phyloP scores from a whole-genome alignment of 768 basidiomycete species.

The Macrolepiota fuliginosa region DNA sequence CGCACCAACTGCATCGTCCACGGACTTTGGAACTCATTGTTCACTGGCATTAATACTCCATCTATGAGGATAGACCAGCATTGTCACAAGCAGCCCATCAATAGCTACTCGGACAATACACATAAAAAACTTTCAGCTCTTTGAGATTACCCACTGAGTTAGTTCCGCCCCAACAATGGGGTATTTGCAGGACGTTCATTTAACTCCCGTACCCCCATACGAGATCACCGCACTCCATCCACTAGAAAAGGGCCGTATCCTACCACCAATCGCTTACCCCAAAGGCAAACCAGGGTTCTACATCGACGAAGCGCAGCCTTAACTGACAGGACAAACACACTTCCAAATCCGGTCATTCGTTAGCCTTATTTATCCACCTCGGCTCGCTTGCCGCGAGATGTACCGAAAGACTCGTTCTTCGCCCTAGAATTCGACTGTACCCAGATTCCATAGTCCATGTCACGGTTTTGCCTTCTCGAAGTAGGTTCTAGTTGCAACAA shows the following conservation, averaged over 20 bases:
- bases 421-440: not conserved
- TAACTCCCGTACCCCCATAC: not conserved
- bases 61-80: not conserved
- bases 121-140: not conserved
- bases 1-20: too few relatives aligned
- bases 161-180: not conserved
- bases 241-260: not conserved
- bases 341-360: constrained; percentile 7
- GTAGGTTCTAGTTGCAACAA: too few relatives aligned
- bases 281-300: not conserved
- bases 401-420: not conserved
- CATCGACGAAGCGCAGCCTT: not conserved
- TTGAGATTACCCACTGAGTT: constrained; percentile 1
- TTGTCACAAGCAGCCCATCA: not conserved
- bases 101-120: not conserved
- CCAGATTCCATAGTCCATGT: not conserved
- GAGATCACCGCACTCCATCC: not conserved
- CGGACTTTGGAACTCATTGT: too few relatives aligned
- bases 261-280: not conserved
- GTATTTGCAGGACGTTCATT: not conserved
- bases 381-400: not conserved
- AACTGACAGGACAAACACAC: constrained; percentile 8
- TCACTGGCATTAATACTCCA: not conserved
- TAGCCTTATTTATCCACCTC: constrained; percentile 12
- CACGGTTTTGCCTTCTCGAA: not conserved